Evolutionary conservation across 352 stramenopile genomes (phyloP).

Genomic region (Achlya hypogyna): DNA sequence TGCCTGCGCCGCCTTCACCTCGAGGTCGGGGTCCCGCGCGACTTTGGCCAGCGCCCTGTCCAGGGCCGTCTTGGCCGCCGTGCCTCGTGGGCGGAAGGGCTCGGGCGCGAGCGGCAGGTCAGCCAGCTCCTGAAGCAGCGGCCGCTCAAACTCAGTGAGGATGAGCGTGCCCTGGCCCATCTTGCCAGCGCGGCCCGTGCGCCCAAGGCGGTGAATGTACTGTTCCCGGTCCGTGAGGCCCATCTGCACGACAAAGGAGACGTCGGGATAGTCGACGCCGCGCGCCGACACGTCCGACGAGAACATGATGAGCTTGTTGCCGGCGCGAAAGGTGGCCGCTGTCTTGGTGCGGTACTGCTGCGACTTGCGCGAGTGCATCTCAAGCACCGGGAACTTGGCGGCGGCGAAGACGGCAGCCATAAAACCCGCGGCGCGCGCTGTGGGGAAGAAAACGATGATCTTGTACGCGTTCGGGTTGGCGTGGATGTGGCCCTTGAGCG

Average conservation of each 20-base stretch:
- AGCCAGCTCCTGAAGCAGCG: constrained; percentile 53
- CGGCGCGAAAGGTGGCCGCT: constrained; percentile 82
- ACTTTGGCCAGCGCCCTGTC: constrained; percentile 19
- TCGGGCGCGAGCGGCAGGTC: constrained; percentile 45
- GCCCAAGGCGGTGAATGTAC: constrained; percentile 94
- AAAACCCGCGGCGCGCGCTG: constrained; percentile 79
- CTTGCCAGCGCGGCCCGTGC: constrained; percentile 87
- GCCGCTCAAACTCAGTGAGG: constrained; percentile 76
- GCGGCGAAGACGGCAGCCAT: constrained; percentile 85
- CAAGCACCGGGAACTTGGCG: constrained; percentile 71
- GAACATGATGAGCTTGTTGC: constrained; percentile 87
- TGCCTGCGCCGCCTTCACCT: constrained; percentile 71
- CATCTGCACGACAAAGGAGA: constrained; percentile 83
- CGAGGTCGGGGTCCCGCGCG: constrained; percentile 39
- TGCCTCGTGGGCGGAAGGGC: not conserved
- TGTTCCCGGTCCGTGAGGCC: constrained; percentile 82
- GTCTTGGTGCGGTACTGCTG: constrained; percentile 84
- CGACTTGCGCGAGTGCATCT: constrained; percentile 95
- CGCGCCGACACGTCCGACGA: constrained; percentile 91
- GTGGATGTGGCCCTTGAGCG: constrained; percentile 65
- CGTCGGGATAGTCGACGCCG: constrained; percentile 93
- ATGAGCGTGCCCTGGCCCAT: constrained; percentile 75
- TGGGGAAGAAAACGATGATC: constrained; percentile 93
- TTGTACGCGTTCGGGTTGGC: constrained; percentile 76
- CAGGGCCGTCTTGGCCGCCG: constrained; percentile 20